phyloP scores from a whole-genome alignment of 164 flowering plant species.

The Echeveria elegans region DNA sequence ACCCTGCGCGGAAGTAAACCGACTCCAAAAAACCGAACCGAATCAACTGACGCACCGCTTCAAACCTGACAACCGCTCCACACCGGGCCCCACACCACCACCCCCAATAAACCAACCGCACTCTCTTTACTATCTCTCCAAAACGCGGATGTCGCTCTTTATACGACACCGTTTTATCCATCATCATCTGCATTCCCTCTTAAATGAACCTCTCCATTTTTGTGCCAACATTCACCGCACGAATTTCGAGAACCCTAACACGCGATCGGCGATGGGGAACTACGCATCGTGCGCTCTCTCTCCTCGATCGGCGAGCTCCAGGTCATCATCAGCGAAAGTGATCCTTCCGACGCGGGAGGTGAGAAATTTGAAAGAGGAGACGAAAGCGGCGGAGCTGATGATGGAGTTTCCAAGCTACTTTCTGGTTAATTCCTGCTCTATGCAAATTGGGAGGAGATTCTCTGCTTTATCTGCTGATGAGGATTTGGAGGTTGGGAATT shows the following conservation, averaged over 20 bases:
- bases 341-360: constrained; percentile 40
- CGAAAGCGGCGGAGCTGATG: constrained; percentile 59
- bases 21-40: not conserved
- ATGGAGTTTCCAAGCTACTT: constrained; percentile 39
- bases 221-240: not conserved
- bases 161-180: not conserved
- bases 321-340: constrained; percentile 32
- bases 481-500: constrained; percentile 40
- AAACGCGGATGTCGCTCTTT: not conserved
- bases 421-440: constrained; percentile 27
- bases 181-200: not conserved
- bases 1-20: not conserved
- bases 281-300: constrained; percentile 29
- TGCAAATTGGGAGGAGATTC: constrained; percentile 40
- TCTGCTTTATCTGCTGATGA: constrained; percentile 50
- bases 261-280: constrained; percentile 33
- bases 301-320: constrained; percentile 14
- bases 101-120: not conserved
- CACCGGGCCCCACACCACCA: not conserved
- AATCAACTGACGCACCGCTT: not conserved
- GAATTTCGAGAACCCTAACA: not conserved
- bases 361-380: constrained; percentile 25
- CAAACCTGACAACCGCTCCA: not conserved
- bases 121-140: not conserved
- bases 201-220: not conserved